phyloP scores from a whole-genome alignment of 768 basidiomycete genomes.

The Coprinopsis marcescibilis region DNA sequence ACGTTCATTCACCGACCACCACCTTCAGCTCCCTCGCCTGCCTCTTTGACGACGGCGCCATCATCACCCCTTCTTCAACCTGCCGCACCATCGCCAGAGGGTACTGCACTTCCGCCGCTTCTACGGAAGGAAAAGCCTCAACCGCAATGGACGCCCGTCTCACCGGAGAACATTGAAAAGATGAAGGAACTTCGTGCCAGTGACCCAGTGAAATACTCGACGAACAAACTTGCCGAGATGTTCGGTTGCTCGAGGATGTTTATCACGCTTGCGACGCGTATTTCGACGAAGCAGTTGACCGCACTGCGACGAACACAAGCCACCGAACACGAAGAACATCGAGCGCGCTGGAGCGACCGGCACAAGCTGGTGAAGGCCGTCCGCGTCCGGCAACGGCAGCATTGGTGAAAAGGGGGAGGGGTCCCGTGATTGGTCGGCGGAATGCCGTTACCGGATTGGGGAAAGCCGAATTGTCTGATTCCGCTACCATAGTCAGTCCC shows the following conservation, averaged over 20 bases:
- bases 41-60: slow-evolving; percentile 64
- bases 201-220: slow-evolving; percentile 56
- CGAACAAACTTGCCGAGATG: slow-evolving; percentile 63
- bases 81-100: slow-evolving; percentile 13
- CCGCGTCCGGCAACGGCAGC: slow-evolving; percentile 56
- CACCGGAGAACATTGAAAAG: slow-evolving; percentile 47
- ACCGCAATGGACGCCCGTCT: slow-evolving; percentile 29
- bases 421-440: slow-evolving; percentile 29
- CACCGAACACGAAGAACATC: slow-evolving; percentile 36
- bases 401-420: slow-evolving; percentile 57
- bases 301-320: slow-evolving; percentile 38
- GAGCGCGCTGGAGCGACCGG: slow-evolving; percentile 67
- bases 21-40: slow-evolving; percentile 66
- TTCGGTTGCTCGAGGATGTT: slow-evolving; percentile 71
- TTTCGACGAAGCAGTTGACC: slow-evolving; percentile 46
- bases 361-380: slow-evolving; percentile 59
- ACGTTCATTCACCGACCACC: slow-evolving; percentile 87
- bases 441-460: slow-evolving; percentile 28
- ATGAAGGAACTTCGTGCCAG: slow-evolving; percentile 52
- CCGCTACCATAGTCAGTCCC: slow-evolving; percentile 15
- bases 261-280: slow-evolving; percentile 57
- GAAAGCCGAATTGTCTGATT: slow-evolving; percentile 15
- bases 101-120: slow-evolving; percentile 39
- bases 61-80: slow-evolving; percentile 58
- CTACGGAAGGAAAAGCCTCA: slow-evolving; percentile 22